phyloP scores from a whole-genome alignment of 306 rosid genomes.

The Lithocarpus polystachyus region DNA sequence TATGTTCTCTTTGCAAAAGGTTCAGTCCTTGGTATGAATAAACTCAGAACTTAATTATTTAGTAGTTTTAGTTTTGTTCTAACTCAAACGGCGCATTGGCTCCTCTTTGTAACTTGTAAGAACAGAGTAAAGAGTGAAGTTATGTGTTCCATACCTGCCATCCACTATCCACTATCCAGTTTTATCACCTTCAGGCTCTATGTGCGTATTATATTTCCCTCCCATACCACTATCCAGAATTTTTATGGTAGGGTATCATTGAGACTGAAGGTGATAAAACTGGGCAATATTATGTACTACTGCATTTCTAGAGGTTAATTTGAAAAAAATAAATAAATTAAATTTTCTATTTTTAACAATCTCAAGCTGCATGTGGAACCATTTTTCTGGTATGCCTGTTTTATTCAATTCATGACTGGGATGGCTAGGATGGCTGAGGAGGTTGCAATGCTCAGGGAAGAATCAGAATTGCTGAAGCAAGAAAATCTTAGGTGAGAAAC shows the following conservation, averaged over 20 bases:
- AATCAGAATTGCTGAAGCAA: slow-evolving; percentile 55
- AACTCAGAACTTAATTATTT: too few relatives aligned
- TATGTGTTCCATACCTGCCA: too few relatives aligned
- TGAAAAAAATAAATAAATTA: neutral
- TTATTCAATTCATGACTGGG: slow-evolving; percentile 6
- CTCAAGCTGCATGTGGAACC: neutral
- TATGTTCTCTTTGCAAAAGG: neutral
- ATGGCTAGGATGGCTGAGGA: slow-evolving; percentile 76
- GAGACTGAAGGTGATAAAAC: too few relatives aligned
- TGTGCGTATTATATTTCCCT: neutral
- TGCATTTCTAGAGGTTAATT: neutral
- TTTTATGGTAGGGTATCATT: too few relatives aligned
- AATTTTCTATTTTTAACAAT: neutral
- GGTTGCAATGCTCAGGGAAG: slow-evolving; percentile 63
- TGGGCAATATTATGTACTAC: neutral
- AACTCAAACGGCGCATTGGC: too few relatives aligned
- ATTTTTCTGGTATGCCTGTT: neutral
- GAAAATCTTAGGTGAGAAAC: slow-evolving; percentile 52
- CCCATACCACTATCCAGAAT: neutral
- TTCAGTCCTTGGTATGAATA: neutral
- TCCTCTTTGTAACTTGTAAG: too few relatives aligned
- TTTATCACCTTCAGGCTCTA: too few relatives aligned
- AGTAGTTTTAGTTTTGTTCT: too few relatives aligned
- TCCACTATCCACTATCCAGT: too few relatives aligned
- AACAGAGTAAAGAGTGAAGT: too few relatives aligned